Base-by-base conservation (phyloP, 352 stramenopile species). In the Phytophthora multivora region DNA sequence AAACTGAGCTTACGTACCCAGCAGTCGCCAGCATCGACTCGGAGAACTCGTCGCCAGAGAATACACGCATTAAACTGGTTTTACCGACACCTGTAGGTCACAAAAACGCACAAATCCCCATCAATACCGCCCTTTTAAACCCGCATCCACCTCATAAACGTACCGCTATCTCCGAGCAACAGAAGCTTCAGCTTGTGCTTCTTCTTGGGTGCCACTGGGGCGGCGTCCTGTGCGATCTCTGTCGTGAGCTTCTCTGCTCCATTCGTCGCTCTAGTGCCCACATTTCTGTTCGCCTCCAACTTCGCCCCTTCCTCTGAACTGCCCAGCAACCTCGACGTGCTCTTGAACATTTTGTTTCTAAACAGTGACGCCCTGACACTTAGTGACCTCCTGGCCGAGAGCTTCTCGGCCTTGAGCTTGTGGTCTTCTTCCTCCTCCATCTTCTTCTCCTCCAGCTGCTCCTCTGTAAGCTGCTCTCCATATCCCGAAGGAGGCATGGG, bases 11-110 rank as follows among this genome's bases (percentile, higher is more conserved):
- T 28, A 81, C 78, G 33, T 83, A 95, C 86, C 93, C 93, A 33
- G 93, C 90, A 26, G 93, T 98, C 19, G 84, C 88, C 53, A 96
- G 57, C 82, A 97, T 87, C 41, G 87, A 96, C 43, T 96, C 80
- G 4, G 82, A 95, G 58, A 98, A 98, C 16, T 93, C 78, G 57
- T 98, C 89, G 12, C 93, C 90, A 3, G 87, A 97, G 52, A 97
- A 98, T 9, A 96, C 89, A n/a, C 88, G 82, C 83, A 98, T 97
- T 36, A 98, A 63, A 75, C 87, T 97, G 4, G 88, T 98, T 57
- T 98, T 98, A 59, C 93, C 93, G 8, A 98, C 93, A 3, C 88
- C 88, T 85, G 47, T 7, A 49, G 11, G 12, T 11, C 7, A 25
- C 2, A 38, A 53, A 41, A 62, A 33, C 5, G 28, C 23, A 69